Evolutionary conservation across 768 basidiomycete species (phyloP).

Genomic region (Dendrothele bispora): DNA sequence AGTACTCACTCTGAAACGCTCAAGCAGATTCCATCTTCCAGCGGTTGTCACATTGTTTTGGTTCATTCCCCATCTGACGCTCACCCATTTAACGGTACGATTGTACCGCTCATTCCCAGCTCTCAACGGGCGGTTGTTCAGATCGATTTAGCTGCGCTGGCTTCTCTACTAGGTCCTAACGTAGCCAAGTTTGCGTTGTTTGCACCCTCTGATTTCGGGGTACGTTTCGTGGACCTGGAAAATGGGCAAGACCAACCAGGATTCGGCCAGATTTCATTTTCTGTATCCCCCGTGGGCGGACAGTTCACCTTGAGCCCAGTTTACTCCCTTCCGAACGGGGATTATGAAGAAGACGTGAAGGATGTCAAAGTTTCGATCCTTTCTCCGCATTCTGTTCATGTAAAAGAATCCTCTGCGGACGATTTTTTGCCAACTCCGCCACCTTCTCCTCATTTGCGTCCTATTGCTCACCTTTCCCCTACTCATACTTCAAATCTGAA

Average conservation of each 20-base stretch:
- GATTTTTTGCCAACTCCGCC: constrained; percentile 37
- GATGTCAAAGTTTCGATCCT: constrained; percentile 34
- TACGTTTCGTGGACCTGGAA: constrained; percentile 14
- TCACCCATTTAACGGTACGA: constrained; percentile 7
- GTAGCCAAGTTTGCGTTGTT: constrained; percentile 16
- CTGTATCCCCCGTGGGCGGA: constrained; percentile 23
- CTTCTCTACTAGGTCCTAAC: constrained; percentile 9
- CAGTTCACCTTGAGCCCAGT: constrained; percentile 28
- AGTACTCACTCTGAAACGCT: constrained; percentile 7
- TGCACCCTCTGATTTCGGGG: constrained; percentile 9
- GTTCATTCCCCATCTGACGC: constrained; percentile 7
- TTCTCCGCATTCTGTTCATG: constrained; percentile 17
- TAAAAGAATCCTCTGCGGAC: constrained; percentile 4
- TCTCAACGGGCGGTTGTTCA: background rate
- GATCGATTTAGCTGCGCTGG: constrained; percentile 8
- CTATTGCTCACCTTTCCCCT: constrained; percentile 15
- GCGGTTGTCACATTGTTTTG: constrained; percentile 5
- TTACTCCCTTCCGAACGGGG: constrained; percentile 17
- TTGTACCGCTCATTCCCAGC: constrained; percentile 12
- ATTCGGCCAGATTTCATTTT: constrained; percentile 21
- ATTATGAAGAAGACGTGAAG: constrained; percentile 1
- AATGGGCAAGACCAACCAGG: constrained; percentile 6
- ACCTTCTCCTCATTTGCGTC: constrained; percentile 31
- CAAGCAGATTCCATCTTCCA: background rate
- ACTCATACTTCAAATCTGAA: too few species aligned